Percentiles rank a stretch among this genome's conserved stretches.
phyloP scores from a whole-genome alignment of 345 rosid genomes.

The Populus deltoides region DNA sequence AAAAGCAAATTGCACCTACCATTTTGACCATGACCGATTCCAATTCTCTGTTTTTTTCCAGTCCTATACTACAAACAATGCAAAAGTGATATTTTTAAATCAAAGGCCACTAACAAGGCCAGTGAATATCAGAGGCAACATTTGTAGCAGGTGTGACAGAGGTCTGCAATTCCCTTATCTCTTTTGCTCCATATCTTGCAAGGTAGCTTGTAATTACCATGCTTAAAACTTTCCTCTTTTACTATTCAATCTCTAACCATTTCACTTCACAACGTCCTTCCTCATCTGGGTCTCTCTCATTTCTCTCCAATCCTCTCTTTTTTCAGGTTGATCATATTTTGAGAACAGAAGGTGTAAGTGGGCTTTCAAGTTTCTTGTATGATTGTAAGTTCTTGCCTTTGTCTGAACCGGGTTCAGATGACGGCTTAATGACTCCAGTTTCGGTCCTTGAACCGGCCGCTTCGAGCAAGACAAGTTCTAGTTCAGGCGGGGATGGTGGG shows the following conservation, averaged over 20 bases:
- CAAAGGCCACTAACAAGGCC: conserved; percentile 69
- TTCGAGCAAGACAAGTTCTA: conserved; percentile 56
- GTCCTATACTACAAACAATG: conserved; percentile 78
- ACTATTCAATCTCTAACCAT: conserved; percentile 21
- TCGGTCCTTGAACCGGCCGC: conserved; percentile 59
- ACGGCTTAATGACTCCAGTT: conserved; percentile 53
- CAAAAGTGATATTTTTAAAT: conserved; percentile 81
- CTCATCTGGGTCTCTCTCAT: conserved; percentile 8
- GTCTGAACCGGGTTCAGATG: conserved; percentile 50
- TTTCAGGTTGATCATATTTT: conserved; percentile 56
- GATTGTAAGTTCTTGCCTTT: conserved; percentile 63
- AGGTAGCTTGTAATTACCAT: conserved; percentile 39
- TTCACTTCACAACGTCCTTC: not conserved
- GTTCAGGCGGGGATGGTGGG: conserved; percentile 51
- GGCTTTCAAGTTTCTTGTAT: conserved; percentile 53
- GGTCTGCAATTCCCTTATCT: conserved; percentile 62
- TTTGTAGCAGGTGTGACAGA: conserved; percentile 66
- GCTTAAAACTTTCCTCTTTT: conserved; percentile 8
- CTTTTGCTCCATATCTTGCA: conserved; percentile 88
- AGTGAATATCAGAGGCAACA: conserved; percentile 63
- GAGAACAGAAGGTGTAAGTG: conserved; percentile 42
- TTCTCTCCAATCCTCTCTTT: not conserved
- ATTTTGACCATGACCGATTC: not conserved
- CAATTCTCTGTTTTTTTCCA: conserved; percentile 4
- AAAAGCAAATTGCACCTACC: not conserved